Evolutionary conservation across 1,139 yeast genomes (phyloP).

Genomic region (Kodamaea anthophila): DNA sequence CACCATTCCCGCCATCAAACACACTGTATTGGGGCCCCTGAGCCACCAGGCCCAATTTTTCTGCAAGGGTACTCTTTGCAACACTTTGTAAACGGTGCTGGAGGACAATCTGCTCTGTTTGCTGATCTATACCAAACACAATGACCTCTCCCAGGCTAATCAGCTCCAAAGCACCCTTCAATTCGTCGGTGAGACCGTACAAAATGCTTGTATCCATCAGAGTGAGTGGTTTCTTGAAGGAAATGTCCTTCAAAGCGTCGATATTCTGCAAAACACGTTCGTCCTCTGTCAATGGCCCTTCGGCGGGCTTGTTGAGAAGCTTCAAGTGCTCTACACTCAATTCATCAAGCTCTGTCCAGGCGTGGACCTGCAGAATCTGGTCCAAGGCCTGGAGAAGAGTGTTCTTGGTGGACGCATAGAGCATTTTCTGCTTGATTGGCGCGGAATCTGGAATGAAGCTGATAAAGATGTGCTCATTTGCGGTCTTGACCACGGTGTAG

Average conservation of each 20-base stretch:
- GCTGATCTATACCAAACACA: constrained; percentile 28
- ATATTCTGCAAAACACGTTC: constrained; percentile 49
- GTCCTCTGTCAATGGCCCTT: constrained; percentile 52
- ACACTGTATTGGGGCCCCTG: constrained; percentile 50
- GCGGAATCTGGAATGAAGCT: constrained; percentile 87
- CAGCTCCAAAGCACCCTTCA: constrained; percentile 18
- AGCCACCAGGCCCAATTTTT: constrained; percentile 13
- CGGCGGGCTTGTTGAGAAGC: constrained; percentile 20
- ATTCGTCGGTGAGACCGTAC: constrained; percentile 22
- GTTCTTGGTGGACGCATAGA: constrained; percentile 86
- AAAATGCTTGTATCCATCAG: constrained; percentile 30
- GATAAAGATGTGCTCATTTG: constrained; percentile 47
- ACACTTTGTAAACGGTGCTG: constrained; percentile 13
- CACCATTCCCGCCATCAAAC: constrained; percentile 33
- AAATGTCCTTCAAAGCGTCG: constrained; percentile 22
- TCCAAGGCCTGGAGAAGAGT: constrained; percentile 71
- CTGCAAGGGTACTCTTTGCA: constrained; percentile 17
- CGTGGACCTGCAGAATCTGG: constrained; percentile 46
- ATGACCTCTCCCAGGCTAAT: constrained; percentile 16
- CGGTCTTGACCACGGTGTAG: constrained; percentile 45
- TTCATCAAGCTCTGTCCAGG: constrained; percentile 59
- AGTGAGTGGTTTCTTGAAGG: constrained; percentile 29
- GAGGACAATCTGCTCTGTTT: constrained; percentile 24
- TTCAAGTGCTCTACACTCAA: constrained; percentile 47
- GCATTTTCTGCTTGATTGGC: constrained; percentile 79